Evolutionary conservation across 1,139 yeast species (phyloP).

Genomic region (Insectozyma bohioensis): DNA sequence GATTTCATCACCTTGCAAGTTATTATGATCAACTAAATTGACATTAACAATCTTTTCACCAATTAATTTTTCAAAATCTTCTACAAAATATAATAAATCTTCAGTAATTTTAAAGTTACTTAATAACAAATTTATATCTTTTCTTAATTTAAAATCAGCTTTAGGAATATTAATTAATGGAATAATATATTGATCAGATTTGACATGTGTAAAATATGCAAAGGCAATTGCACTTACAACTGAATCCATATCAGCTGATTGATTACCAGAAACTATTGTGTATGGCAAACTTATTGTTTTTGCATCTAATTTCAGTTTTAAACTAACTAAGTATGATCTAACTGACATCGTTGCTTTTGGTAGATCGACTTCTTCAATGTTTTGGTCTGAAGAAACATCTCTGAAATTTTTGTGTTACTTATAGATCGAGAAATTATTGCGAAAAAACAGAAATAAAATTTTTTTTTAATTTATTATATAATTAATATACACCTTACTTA

Average conservation of each 20-base stretch:
- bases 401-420: not conserved
- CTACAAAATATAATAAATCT: conserved; percentile 58
- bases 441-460: not conserved
- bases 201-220: conserved; percentile 50
- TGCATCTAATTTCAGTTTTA: conserved; percentile 20
- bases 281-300: conserved; percentile 20
- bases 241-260: conserved; percentile 84
- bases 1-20: conserved; percentile 52
- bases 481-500: not conserved
- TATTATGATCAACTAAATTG: conserved; percentile 81
- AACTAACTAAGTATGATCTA: conserved; percentile 21
- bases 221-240: conserved; percentile 72
- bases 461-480: not conserved
- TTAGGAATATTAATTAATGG: conserved; percentile 77
- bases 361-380: not conserved
- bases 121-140: conserved; percentile 65
- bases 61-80: conserved; percentile 48
- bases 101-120: conserved; percentile 42
- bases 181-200: conserved; percentile 27
- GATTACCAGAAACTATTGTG: conserved; percentile 76
- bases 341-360: conserved; percentile 20
- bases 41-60: conserved; percentile 34
- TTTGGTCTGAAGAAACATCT: not conserved
- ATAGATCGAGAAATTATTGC: not conserved
- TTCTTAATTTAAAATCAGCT: conserved; percentile 63